Percentiles rank a stretch among this genome's conserved stretches.
These are phyloP conservation scores for Axilococcus clingmanii DNA, from an alignment of 139 green algal genomes.

Conservation along the genomic window DNA sequence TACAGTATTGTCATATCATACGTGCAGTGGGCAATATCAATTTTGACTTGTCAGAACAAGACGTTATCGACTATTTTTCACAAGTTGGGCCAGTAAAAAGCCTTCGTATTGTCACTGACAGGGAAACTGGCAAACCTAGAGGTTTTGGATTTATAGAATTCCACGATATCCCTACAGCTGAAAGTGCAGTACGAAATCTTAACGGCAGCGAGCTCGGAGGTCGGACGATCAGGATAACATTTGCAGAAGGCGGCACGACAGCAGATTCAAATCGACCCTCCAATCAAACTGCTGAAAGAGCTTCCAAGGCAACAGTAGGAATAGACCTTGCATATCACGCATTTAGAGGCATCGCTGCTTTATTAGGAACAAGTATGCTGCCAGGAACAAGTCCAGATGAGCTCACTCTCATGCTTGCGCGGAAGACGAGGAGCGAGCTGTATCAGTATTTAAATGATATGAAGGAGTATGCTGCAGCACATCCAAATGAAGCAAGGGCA, in stretches of 20 bases:
- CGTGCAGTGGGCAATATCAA: slow-evolving; percentile 26
- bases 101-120: slow-evolving; percentile 82
- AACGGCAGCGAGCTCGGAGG: slow-evolving; percentile 56
- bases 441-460: slow-evolving; percentile 56
- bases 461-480: slow-evolving; percentile 28
- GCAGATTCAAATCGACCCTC: neutral
- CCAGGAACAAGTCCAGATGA: slow-evolving; percentile 10
- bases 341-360: slow-evolving; percentile 6
- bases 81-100: slow-evolving; percentile 27
- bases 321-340: slow-evolving; percentile 24
- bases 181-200: slow-evolving; percentile 80
- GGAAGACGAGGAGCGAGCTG: slow-evolving; percentile 51
- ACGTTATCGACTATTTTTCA: slow-evolving; percentile 29
- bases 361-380: slow-evolving; percentile 9
- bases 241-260: slow-evolving; percentile 32
- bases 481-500: slow-evolving; percentile 44
- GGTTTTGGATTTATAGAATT: slow-evolving; percentile 95
- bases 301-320: slow-evolving; percentile 7
- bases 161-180: slow-evolving; percentile 74
- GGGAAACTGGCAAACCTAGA: slow-evolving; percentile 86
- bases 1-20: neutral
- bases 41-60: slow-evolving; percentile 30
- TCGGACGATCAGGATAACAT: slow-evolving; percentile 50
- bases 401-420: slow-evolving; percentile 18
- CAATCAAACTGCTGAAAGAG: neutral